These are phyloP conservation scores for Nicotiana knightiana DNA, from an alignment of 257 asterid genomes.

Conservation along the genomic window DNA sequence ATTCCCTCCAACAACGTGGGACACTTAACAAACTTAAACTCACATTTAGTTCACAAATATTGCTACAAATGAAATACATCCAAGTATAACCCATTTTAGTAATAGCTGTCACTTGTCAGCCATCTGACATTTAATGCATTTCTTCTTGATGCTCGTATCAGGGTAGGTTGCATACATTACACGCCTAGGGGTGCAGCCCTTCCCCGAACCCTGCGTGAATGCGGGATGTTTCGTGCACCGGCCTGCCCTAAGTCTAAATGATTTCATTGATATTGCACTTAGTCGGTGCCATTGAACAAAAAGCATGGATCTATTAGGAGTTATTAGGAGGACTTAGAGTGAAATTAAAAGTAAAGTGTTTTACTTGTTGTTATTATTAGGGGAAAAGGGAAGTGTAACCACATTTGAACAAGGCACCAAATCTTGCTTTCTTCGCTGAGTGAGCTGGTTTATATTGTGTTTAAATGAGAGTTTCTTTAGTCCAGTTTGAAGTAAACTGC, in stretches of 20 bases:
- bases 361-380: not conserved
- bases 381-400: not conserved
- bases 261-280: not conserved
- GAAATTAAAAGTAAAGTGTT: not conserved
- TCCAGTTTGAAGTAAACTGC: not conserved
- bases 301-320: not conserved
- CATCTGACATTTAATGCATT: not conserved
- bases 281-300: not conserved
- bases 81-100: not conserved
- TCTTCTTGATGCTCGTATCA: not conserved
- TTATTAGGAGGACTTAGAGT: not conserved
- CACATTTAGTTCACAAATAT: not conserved
- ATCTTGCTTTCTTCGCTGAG: not conserved
- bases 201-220: too few species aligned
- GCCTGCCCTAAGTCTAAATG: not conserved
- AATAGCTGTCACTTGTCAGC: not conserved
- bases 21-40: not conserved
- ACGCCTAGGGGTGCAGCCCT: too few species aligned
- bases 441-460: too few species aligned
- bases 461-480: not conserved
- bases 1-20: too few species aligned
- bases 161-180: too few species aligned
- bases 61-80: not conserved
- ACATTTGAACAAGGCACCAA: not conserved
- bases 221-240: too few species aligned